Base-by-base conservation (phyloP, 2,329 filamentous ascomycete species). In the Fusarium floridanum region DNA sequence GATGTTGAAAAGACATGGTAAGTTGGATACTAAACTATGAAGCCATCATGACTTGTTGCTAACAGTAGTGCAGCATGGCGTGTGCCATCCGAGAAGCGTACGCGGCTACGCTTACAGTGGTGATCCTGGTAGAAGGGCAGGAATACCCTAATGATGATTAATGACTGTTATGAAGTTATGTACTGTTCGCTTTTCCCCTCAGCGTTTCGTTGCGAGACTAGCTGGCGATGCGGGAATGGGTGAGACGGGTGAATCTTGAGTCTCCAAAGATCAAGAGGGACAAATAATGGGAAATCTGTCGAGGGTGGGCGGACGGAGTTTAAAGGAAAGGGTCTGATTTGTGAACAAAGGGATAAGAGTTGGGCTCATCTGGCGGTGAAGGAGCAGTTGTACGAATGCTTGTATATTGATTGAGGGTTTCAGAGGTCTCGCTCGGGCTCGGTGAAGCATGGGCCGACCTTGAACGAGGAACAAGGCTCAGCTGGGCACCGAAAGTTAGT, bases 21-120 rank as follows among this genome's bases (percentile, higher is more conserved):
- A 81, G 89, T 85, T 57, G 22, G 61, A 61, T 39, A 9, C 20
- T 32, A 24, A 24, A 37, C 39, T 43, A 16, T 17, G 22, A 22
- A n/a, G 37, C 7, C 11, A 2, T 37, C 45, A 61, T n/a, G 55
- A 37, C 53, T 50, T 17, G 4, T 61, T 60, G 68, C 67, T 76
- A 61, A 77, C 59, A 20, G 60, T 50, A n/a, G 53, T 64, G 27
- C 64, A 91, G 91, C 82, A 90, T 94, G 87, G 89, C 92, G 17
- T 95, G 93, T 81, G 91, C 92, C 11, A 91, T 95, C 68, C 86
- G 93, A 70, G 93, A 94, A 82, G 92, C 93, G 34, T 95, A 93
- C 81, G 93, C 93, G 3, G 92, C 91, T 17, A 91, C 91, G 39
- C 81, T 95, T 63, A 93, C 90, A 57, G 92, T 95, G 45, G 91